These are phyloP conservation scores for Entoloma clypeatum DNA, from an alignment of 1,284 basidiomycete genomes.

Conservation along the genomic window DNA sequence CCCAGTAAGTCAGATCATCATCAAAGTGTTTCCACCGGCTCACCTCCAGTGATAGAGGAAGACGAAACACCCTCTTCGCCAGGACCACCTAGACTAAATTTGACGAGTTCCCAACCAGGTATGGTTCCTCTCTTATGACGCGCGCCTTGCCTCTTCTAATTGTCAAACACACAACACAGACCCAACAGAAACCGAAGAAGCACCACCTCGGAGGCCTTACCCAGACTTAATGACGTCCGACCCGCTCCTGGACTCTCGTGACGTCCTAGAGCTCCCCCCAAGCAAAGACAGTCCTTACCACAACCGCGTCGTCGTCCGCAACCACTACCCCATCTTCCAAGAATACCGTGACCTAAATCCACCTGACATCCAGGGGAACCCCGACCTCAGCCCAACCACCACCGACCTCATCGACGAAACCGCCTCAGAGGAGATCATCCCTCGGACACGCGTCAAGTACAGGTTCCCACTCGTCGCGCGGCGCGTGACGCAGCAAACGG, in stretches of 20 bases:
- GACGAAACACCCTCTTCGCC: too few species aligned
- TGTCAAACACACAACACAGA: constrained; percentile 6
- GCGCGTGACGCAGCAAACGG: constrained; percentile 77
- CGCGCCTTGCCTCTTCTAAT: not conserved
- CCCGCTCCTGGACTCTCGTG: constrained; percentile 56
- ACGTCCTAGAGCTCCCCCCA: constrained; percentile 51
- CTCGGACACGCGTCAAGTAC: constrained; percentile 30
- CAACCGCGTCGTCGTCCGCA: constrained; percentile 60
- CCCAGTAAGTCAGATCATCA: too few species aligned
- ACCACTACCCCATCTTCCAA: constrained; percentile 51
- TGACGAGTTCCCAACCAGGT: too few species aligned
- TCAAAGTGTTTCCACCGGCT: too few species aligned
- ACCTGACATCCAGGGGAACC: constrained; percentile 26
- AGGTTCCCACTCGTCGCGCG: constrained; percentile 56
- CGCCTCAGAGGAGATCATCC: constrained; percentile 23
- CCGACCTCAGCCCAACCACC: constrained; percentile 23
- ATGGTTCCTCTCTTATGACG: too few species aligned
- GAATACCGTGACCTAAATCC: constrained; percentile 29
- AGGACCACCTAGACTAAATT: too few species aligned
- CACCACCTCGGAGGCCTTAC: constrained; percentile 24
- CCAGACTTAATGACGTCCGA: constrained; percentile 61
- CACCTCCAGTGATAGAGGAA: too few species aligned
- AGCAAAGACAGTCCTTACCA: constrained; percentile 44
- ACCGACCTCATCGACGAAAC: constrained; percentile 33
- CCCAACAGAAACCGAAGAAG: constrained; percentile 6